These are phyloP conservation scores for Chrysosporium queenslandicum DNA, from an alignment of 2,329 filamentous ascomycete species.

Conservation along the genomic window DNA sequence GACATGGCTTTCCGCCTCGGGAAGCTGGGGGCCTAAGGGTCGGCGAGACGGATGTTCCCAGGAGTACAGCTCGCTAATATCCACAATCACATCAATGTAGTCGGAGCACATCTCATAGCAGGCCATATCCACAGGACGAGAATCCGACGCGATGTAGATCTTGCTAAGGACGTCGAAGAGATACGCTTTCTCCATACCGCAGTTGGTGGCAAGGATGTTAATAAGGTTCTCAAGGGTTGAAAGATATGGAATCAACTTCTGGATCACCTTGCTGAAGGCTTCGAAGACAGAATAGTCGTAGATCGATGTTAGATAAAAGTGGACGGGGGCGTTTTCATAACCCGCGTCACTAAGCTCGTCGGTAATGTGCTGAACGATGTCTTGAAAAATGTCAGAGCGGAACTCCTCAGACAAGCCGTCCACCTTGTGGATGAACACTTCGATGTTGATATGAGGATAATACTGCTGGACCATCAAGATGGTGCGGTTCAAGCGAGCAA, in stretches of 20 bases:
- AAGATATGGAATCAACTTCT: slow-evolving; percentile 89
- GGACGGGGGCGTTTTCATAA: slow-evolving; percentile 85
- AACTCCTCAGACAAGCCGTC: slow-evolving; percentile 96
- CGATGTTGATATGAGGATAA: slow-evolving; percentile 90
- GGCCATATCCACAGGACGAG: slow-evolving; percentile 81
- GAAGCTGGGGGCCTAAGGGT: slow-evolving; percentile 37
- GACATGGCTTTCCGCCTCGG: slow-evolving; percentile 53
- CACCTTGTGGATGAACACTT: slow-evolving; percentile 98
- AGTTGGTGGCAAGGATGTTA: slow-evolving; percentile 85
- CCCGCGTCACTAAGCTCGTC: slow-evolving; percentile 91
- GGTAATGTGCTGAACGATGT: slow-evolving; percentile 92
- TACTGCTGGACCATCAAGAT: slow-evolving; percentile 79
- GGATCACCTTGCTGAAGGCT: slow-evolving; percentile 95
- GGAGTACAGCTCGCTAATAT: slow-evolving; percentile 91
- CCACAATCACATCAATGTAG: slow-evolving; percentile 96
- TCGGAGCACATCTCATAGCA: slow-evolving; percentile 98
- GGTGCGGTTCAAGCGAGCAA: slow-evolving; percentile 74
- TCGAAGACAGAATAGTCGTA: slow-evolving; percentile 99
- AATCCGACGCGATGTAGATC: slow-evolving; percentile 97
- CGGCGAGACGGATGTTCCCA: slow-evolving; percentile 47
- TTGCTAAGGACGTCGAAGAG: slow-evolving; percentile 96
- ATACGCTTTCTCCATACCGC: slow-evolving; percentile 94
- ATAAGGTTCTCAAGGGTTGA: slow-evolving; percentile 88
- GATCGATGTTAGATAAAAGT: slow-evolving; percentile 92
- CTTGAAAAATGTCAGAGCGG: slow-evolving; percentile 88